Evolutionary conservation across 257 asterid genomes (phyloP).

Genomic region (Solanum corneliomulleri): DNA sequence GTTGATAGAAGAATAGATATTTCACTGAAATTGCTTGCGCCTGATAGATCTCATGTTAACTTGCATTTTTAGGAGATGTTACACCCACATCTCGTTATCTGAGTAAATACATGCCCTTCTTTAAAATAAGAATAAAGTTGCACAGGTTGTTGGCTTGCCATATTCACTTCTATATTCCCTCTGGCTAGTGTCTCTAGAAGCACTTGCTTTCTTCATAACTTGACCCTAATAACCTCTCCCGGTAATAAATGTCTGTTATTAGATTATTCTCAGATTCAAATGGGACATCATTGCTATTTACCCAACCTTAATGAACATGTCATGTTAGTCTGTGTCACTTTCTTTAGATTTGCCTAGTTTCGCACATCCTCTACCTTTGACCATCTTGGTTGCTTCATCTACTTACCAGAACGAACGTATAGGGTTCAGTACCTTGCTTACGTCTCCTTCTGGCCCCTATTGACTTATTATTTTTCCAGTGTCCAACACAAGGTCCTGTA

Average conservation of each 20-base stretch:
- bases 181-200: neutral
- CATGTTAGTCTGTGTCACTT: neutral
- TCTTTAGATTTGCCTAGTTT: neutral
- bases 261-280: neutral
- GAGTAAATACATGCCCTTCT: neutral
- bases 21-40: neutral
- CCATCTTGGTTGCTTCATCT: neutral
- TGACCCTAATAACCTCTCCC: neutral
- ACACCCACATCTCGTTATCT: neutral
- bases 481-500: neutral
- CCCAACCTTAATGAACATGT: neutral
- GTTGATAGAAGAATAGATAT: neutral
- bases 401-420: neutral
- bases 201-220: neutral
- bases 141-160: neutral
- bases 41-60: neutral
- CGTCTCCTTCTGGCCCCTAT: neutral
- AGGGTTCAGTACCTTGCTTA: neutral
- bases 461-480: neutral
- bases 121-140: neutral
- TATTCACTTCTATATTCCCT: neutral
- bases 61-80: neutral
- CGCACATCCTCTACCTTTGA: neutral
- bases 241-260: neutral
- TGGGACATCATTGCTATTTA: neutral